A percentile compares a stretch with the other conserved stretches of the same genome.
These are phyloP conservation scores for Beauveria australis DNA, from an alignment of 2,329 filamentous ascomycete genomes.

Conservation along the genomic window DNA sequence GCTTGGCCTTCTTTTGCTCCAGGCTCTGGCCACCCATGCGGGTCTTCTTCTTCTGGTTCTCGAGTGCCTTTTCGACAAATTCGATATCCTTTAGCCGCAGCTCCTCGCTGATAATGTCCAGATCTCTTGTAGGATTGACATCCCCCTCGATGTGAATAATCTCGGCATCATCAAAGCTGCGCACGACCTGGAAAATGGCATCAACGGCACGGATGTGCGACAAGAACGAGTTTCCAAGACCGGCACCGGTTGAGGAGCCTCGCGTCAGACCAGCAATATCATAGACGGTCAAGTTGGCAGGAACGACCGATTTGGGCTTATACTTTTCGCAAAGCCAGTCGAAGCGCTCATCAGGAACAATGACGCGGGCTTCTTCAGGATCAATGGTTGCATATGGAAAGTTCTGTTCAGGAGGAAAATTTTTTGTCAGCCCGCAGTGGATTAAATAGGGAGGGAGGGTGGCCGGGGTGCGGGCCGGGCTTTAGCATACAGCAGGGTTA, in stretches of 20 bases:
- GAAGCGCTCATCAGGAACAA: conserved; percentile 92
- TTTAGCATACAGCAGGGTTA: conserved; percentile 76
- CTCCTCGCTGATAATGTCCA: conserved; percentile 96
- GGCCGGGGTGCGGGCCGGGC: not conserved
- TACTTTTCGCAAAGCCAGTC: conserved; percentile 96
- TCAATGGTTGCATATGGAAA: conserved; percentile 99
- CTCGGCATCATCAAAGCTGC: conserved; percentile 97
- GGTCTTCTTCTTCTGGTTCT: conserved; percentile 89
- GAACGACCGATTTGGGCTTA: conserved; percentile 95
- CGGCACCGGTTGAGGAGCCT: conserved; percentile 92
- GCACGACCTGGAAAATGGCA: conserved; percentile 94
- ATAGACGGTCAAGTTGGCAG: conserved; percentile 95
- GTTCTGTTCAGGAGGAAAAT: conserved; percentile 52
- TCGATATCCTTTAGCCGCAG: conserved; percentile 97
- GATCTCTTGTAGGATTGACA: conserved; percentile 86
- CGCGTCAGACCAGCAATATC: conserved; percentile 96
- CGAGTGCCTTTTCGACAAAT: conserved; percentile 92
- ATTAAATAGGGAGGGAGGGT: conserved; percentile 5
- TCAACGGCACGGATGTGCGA: conserved; percentile 98
- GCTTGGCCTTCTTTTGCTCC: conserved; percentile 95
- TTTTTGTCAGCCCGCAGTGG: conserved; percentile 25
- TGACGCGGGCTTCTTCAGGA: conserved; percentile 93
- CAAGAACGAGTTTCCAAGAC: conserved; percentile 95
- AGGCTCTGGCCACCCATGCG: conserved; percentile 87
- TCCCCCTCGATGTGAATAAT: conserved; percentile 99